Conservation (phyloP, 2,329 filamentous ascomycete genomes). For the Sporothrix brasiliensis region DNA sequence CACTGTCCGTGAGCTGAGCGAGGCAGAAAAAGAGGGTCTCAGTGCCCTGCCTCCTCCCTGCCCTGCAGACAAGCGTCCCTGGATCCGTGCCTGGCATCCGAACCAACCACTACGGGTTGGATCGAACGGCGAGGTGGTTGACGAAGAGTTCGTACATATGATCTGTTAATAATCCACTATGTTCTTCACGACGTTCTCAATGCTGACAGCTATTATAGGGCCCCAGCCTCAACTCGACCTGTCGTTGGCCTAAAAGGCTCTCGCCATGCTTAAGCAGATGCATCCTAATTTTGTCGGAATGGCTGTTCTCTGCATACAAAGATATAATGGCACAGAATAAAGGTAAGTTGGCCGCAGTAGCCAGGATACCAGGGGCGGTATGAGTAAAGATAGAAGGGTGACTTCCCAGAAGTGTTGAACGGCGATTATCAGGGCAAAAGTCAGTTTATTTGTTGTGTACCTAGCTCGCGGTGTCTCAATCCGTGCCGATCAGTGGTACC, state of each 20-base stretch:
- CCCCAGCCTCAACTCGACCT: not conserved
- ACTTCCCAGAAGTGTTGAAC: not conserved
- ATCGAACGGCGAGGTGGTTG: not conserved
- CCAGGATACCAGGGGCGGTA: not conserved
- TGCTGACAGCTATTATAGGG: not conserved
- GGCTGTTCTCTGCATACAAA: not conserved
- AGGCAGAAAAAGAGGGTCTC: slow-evolving; percentile 2
- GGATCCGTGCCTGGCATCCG: slow-evolving; percentile 5
- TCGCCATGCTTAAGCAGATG: slow-evolving; percentile 26
- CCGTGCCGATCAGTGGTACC: not conserved
- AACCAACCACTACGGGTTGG: not conserved
- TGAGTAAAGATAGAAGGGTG: not conserved
- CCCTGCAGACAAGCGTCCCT: not conserved
- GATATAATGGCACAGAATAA: not conserved
- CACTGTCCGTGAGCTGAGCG: slow-evolving; percentile 18
- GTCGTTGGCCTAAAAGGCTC: slow-evolving; percentile 33
- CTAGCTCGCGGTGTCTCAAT: not conserved
- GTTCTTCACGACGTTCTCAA: not conserved
- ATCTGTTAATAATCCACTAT: not conserved
- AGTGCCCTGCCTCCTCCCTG: not conserved
- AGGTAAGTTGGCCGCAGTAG: slow-evolving; percentile 1
- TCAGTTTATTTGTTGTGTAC: not conserved
- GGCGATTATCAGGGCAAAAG: not conserved
- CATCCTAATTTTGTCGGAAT: not conserved
- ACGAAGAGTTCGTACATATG: not conserved